phyloP scores from a whole-genome alignment of 2,329 filamentous ascomycete genomes.

The Cytospora mali region DNA sequence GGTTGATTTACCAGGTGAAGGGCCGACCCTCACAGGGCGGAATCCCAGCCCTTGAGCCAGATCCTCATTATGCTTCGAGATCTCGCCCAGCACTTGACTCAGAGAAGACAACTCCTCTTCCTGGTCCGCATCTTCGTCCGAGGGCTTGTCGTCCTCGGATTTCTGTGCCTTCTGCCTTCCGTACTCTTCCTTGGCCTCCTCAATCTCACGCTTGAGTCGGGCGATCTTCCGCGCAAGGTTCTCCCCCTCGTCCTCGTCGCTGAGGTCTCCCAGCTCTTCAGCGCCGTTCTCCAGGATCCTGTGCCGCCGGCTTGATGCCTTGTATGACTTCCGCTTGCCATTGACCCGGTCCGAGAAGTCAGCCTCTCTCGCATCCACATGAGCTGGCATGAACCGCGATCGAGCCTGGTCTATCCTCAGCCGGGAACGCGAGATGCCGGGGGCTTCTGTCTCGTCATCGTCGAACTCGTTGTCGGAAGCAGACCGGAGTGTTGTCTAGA shows the following conservation, averaged over 20 bases:
- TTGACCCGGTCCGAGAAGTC: conserved; percentile 91
- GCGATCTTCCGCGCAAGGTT: conserved; percentile 77
- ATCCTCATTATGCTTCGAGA: conserved; percentile 47
- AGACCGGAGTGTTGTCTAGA: conserved; percentile 60
- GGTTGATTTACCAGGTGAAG: conserved; percentile 30
- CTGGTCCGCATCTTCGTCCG: conserved; percentile 43
- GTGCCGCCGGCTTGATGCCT: conserved; percentile 68
- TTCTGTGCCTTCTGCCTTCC: conserved; percentile 50
- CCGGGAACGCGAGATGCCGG: conserved; percentile 74
- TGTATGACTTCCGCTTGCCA: conserved; percentile 82
- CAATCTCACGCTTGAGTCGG: conserved; percentile 79
- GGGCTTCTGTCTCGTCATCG: conserved; percentile 61
- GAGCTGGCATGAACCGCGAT: conserved; percentile 73
- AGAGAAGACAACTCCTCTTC: conserved; percentile 67
- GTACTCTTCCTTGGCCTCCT: conserved; percentile 69
- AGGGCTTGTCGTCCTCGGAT: conserved; percentile 43
- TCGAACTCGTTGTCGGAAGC: conserved; percentile 65
- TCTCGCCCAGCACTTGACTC: conserved; percentile 70
- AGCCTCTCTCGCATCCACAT: conserved; percentile 74
- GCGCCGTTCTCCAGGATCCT: conserved; percentile 64
- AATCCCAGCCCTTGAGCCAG: conserved; percentile 33
- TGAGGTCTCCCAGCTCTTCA: conserved; percentile 72
- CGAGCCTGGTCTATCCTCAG: conserved; percentile 80
- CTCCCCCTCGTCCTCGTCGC: conserved; percentile 70
- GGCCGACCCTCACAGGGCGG: conserved; percentile 30